A percentile compares a stretch with the other conserved stretches of the same genome.
These are phyloP conservation scores for Pleurotus sapidus DNA, from an alignment of 768 basidiomycete genomes.

Conservation along the genomic window DNA sequence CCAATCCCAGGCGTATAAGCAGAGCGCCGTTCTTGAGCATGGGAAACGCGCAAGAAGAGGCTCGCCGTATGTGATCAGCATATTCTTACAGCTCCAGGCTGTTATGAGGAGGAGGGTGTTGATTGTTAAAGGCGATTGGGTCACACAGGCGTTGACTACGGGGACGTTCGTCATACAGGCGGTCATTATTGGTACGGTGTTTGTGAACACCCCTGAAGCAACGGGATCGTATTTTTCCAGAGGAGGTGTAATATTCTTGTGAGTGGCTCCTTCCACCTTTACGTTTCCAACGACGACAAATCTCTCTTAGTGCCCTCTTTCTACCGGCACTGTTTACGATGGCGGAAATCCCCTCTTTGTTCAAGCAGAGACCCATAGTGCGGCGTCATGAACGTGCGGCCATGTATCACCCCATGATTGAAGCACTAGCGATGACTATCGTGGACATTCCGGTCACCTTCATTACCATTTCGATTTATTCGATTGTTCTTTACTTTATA, in stretches of 20 bases:
- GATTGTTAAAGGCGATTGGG: conserved; percentile 35
- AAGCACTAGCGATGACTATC: conserved; percentile 43
- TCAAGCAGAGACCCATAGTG: conserved; percentile 57
- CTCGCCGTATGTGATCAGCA: conserved; percentile 33
- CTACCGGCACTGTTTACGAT: conserved; percentile 36
- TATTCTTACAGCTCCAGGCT: conserved; percentile 38
- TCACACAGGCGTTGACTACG: conserved; percentile 25
- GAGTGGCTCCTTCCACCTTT: conserved; percentile 15
- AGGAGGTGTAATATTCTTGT: conserved; percentile 73
- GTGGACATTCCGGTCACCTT: neutral
- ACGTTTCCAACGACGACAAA: neutral
- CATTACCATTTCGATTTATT: conserved; percentile 28
- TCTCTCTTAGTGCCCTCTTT: conserved; percentile 26
- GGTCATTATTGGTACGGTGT: conserved; percentile 57
- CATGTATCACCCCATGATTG: conserved; percentile 58
- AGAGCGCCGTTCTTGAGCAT: conserved; percentile 50
- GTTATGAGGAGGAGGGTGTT: conserved; percentile 38
- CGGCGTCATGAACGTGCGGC: conserved; percentile 54
- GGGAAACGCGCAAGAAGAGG: conserved; percentile 37
- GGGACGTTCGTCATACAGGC: conserved; percentile 32
- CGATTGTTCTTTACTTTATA: conserved; percentile 58
- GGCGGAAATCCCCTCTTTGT: conserved; percentile 55
- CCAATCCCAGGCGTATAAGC: conserved; percentile 32
- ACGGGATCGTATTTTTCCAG: conserved; percentile 70
- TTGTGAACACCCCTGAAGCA: conserved; percentile 46